Percentiles rank a stretch among this genome's conserved stretches.
These are phyloP conservation scores for Pichia phayaonensis DNA, from an alignment of 805 yeast species.

Conservation along the genomic window DNA sequence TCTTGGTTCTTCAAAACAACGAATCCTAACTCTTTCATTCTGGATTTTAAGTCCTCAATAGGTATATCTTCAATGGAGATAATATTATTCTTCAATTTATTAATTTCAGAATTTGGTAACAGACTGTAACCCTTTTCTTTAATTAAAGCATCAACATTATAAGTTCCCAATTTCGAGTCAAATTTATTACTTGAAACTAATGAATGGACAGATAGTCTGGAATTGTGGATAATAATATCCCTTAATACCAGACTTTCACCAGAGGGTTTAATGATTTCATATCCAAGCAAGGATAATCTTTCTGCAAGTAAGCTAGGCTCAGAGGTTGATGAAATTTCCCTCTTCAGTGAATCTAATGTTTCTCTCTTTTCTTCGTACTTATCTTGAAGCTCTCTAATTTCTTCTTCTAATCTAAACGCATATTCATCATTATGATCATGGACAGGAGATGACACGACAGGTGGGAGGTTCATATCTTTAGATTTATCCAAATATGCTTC, in stretches of 20 bases:
- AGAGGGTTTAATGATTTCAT: constrained; percentile 2
- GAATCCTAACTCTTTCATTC: constrained; percentile 16
- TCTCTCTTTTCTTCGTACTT: constrained; percentile 6
- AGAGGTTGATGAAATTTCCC: constrained; percentile 18
- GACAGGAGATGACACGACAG: not conserved
- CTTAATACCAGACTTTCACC: not conserved
- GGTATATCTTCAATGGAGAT: constrained; percentile 15
- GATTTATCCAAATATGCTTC: constrained; percentile 12
- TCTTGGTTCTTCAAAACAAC: constrained; percentile 13
- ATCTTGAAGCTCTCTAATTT: constrained; percentile 4
- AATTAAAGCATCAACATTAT: constrained; percentile 1
- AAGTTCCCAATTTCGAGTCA: constrained; percentile 3
- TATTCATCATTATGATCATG: not conserved
- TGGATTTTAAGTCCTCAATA: constrained; percentile 6
- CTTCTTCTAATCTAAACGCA: constrained; percentile 4
- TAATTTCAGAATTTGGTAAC: constrained; percentile 22
- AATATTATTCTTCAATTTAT: constrained; percentile 19
- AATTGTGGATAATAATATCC: not conserved
- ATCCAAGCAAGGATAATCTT: constrained; percentile 9
- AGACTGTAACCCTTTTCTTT: constrained; percentile 27
- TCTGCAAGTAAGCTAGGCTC: constrained; percentile 2
- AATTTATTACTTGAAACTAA: constrained; percentile 1
- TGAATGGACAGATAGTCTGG: not conserved
- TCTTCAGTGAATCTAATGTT: constrained; percentile 11
- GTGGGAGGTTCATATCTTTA: constrained; percentile 6